Conservation (phyloP, 306 rosid species). For the Gleditsia sinensis region DNA sequence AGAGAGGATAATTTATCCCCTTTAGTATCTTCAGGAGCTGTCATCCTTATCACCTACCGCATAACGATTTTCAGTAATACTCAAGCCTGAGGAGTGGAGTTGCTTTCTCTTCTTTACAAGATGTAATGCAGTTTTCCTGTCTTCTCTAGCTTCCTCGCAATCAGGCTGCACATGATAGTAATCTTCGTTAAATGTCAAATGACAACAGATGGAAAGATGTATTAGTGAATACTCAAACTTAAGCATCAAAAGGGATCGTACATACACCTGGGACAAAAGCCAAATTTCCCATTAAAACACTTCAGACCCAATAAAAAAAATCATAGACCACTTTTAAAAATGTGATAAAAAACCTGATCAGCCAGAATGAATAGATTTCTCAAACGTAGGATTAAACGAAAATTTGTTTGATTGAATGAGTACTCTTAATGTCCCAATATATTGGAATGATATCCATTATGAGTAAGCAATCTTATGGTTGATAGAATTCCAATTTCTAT, state of each 20-base stretch:
- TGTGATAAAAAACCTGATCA: neutral
- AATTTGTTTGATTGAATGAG: neutral
- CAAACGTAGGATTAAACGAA: neutral
- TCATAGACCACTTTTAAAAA: neutral
- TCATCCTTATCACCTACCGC: conserved; percentile 47
- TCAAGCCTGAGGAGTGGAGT: conserved; percentile 60
- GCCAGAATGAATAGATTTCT: neutral
- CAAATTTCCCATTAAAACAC: neutral
- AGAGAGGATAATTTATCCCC: neutral
- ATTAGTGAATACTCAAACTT: neutral
- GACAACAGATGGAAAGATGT: conserved; percentile 7
- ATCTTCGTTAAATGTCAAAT: neutral
- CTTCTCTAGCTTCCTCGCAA: conserved; percentile 29
- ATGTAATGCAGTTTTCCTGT: conserved; percentile 58
- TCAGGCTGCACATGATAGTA: conserved; percentile 37
- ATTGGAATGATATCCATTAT: neutral
- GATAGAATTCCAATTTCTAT: neutral
- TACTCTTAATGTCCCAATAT: neutral
- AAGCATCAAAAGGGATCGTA: neutral
- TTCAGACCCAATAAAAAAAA: neutral
- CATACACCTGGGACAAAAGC: neutral
- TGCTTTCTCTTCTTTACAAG: conserved; percentile 80
- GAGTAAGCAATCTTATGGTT: neutral
- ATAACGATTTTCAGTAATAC: conserved; percentile 39
- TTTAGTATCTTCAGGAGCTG: conserved; percentile 26